Base-by-base conservation (phyloP, 176 grass and related monocot genomes). In the Avena atlantica region DNA sequence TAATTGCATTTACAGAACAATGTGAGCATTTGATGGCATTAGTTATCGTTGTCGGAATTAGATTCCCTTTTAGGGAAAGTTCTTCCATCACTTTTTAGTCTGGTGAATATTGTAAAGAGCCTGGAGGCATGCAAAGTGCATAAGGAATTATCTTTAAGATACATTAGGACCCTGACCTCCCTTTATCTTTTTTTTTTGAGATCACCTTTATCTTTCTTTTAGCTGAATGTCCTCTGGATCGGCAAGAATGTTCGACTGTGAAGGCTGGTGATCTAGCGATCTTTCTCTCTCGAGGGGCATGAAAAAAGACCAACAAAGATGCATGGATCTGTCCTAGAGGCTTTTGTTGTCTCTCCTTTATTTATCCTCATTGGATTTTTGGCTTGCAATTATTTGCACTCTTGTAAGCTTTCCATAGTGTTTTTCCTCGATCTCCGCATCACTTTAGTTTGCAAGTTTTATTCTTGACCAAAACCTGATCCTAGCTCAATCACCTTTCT, bases 391-490 rank as follows among this genome's bases (percentile, higher is more conserved):
- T 81, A 90, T 78, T 61, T 82, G 52, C 42, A 16, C 60, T 62
- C 65, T 70, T 86, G 57, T 52, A 34, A 62, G 23, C 72, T 82
- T 76, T 90, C 4, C 36, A n/a, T 82, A 64, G 61, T 44, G 27
- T 82, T 71, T 78, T 58, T 62, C 7, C 70, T 82, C 70, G 69
- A 92, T 91, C 76, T 83, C 92, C 59, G 66, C 87, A 88, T 78
- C 90, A 76, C 91, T 94, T 94, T 97, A 94, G 94, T 97, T 44
- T 50, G 73, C 68, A 83, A 74, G 86, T 88, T 97, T 97, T 94
- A 94, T 97, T 94, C 92, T 86, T 59, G 87, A 68, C 76, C 87
- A 91, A 94, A 90, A 87, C 85, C 62, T 73, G 68, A 86, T 91
- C 87, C 84, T 56, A 49, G 67, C 52, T 69, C 64, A 16, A 77